Conservation (phyloP, 1,284 basidiomycete genomes). For the Fomitopsis palustris region DNA sequence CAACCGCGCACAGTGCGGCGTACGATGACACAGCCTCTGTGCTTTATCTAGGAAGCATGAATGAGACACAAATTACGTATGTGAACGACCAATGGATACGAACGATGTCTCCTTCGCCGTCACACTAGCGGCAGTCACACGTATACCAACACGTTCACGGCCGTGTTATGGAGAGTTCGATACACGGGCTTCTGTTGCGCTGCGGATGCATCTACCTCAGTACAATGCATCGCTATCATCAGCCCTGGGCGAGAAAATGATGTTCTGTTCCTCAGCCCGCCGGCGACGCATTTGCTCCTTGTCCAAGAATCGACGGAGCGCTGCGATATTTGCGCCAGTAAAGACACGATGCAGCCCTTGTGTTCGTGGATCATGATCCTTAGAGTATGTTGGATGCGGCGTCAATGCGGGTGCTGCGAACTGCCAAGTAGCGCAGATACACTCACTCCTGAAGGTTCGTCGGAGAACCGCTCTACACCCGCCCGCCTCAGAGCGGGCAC, state of each 20-base stretch:
- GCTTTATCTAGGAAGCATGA: too few relatives aligned
- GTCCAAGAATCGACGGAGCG: slow-evolving; percentile 62
- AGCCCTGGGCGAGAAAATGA: slow-evolving; percentile 52
- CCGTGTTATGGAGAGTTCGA: too few relatives aligned
- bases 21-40: too few relatives aligned
- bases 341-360: slow-evolving; percentile 82
- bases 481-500: slow-evolving; percentile 72
- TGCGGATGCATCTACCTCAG: too few relatives aligned
- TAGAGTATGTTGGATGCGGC: not conserved
- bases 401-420: not conserved
- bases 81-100: too few relatives aligned
- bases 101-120: too few relatives aligned
- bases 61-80: too few relatives aligned
- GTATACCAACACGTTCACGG: too few relatives aligned
- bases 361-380: slow-evolving; percentile 20
- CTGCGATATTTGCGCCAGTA: slow-evolving; percentile 65
- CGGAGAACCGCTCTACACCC: slow-evolving; percentile 80
- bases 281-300: slow-evolving; percentile 57
- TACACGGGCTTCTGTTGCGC: not conserved
- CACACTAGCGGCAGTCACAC: too few relatives aligned
- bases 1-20: too few relatives aligned
- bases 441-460: slow-evolving; percentile 64
- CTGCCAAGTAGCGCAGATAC: not conserved
- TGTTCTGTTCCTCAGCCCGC: slow-evolving; percentile 53
- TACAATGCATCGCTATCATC: slow-evolving; percentile 62